phyloP scores from a whole-genome alignment of 2,329 filamentous ascomycete genomes.

The Huntiella moniliformis region DNA sequence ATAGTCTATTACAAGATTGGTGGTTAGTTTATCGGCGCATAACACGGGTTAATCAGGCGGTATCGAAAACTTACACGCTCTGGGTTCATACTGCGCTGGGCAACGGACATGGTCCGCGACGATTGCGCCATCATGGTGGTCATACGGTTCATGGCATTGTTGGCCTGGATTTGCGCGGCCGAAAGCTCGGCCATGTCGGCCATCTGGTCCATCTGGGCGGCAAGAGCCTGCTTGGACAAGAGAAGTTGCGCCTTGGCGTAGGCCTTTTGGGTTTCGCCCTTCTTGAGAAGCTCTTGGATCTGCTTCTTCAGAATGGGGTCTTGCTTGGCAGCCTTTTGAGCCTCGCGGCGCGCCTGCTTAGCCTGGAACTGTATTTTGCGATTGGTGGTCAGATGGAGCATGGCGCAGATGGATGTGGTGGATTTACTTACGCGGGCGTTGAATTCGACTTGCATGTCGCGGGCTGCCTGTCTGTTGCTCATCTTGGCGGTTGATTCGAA shows the following conservation, averaged over 20 bases:
- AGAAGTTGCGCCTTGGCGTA: constrained; percentile 46
- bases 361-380: constrained; percentile 31
- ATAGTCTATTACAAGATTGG: constrained; percentile 26
- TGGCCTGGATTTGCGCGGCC: constrained; percentile 42
- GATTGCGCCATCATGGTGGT: constrained; percentile 44
- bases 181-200: constrained; percentile 45
- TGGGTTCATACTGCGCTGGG: constrained; percentile 39
- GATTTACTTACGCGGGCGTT: constrained; percentile 33
- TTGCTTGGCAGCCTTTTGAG: constrained; percentile 41
- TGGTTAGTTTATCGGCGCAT: background rate
- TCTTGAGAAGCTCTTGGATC: constrained; percentile 43
- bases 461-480: constrained; percentile 20
- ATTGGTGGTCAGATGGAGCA: background rate
- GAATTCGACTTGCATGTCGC: constrained; percentile 45
- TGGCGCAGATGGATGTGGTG: background rate
- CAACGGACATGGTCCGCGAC: constrained; percentile 37
- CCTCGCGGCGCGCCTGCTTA: constrained; percentile 42
- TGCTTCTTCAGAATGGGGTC: constrained; percentile 43
- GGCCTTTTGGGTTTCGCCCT: constrained; percentile 43
- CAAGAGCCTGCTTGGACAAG: constrained; percentile 41
- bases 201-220: constrained; percentile 44
- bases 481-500: background rate
- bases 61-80: constrained; percentile 26
- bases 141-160: constrained; percentile 47
- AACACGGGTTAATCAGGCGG: background rate